Evolutionary conservation across 2,329 filamentous ascomycete genomes (phyloP).

Genomic region (Incumbomyces lentus): DNA sequence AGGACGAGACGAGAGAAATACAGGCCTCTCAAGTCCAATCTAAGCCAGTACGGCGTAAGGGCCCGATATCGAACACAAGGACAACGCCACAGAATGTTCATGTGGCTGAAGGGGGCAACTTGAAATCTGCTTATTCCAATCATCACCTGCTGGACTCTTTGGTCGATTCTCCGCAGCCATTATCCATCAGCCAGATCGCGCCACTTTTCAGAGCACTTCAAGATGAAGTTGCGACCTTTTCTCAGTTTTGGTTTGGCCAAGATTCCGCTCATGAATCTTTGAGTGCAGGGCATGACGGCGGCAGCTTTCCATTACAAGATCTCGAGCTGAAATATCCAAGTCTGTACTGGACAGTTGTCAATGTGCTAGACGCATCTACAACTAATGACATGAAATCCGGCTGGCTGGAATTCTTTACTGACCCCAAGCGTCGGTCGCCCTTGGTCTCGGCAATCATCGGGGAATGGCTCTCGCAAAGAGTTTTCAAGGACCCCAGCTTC

Average conservation of each 20-base stretch:
- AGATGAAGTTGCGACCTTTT: background rate
- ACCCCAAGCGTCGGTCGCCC: conserved; percentile 9
- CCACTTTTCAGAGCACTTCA: conserved; percentile 13
- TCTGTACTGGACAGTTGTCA: background rate
- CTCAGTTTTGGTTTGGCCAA: background rate
- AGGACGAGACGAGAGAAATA: background rate
- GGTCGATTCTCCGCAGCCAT: background rate
- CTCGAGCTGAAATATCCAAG: background rate
- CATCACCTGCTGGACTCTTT: background rate
- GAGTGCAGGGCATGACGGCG: conserved; percentile 6
- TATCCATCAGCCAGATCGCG: conserved; percentile 8
- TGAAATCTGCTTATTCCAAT: background rate
- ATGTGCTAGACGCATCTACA: conserved; percentile 7
- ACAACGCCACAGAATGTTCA: background rate
- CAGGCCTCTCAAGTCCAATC: background rate
- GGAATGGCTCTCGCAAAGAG: conserved; percentile 13
- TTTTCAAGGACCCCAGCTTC: conserved; percentile 17
- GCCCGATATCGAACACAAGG: background rate
- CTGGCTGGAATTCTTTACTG: conserved; percentile 18
- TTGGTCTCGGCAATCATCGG: conserved; percentile 15
- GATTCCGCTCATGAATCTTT: conserved; percentile 1
- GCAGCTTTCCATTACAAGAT: background rate
- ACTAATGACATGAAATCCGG: conserved; percentile 11
- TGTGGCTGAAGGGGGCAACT: too few relatives aligned
- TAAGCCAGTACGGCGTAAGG: background rate